phyloP scores from a whole-genome alignment of 139 green algal species.

The Volvox africanus region DNA sequence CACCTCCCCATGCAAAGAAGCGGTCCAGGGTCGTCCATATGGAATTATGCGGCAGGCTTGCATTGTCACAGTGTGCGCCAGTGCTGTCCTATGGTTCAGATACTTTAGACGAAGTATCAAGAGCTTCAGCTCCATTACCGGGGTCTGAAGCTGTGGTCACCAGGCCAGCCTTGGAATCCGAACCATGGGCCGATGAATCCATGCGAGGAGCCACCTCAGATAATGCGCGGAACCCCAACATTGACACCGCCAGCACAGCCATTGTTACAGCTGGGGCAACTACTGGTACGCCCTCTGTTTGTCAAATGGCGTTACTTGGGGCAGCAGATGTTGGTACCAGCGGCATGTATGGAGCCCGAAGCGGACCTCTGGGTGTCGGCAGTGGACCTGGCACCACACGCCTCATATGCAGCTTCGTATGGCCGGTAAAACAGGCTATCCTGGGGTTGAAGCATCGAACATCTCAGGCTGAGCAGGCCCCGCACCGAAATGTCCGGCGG shows the following conservation, averaged over 20 bases:
- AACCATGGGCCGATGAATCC: background rate
- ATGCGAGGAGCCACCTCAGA: background rate
- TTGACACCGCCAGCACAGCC: background rate
- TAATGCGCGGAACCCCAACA: background rate
- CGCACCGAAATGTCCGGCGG: too few species aligned
- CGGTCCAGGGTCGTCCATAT: background rate
- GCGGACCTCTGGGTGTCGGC: background rate
- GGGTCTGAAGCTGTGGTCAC: too few species aligned
- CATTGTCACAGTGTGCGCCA: background rate
- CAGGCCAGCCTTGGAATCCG: too few species aligned
- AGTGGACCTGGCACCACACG: background rate
- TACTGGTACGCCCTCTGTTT: background rate
- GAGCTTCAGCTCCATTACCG: too few species aligned
- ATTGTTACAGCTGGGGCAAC: background rate
- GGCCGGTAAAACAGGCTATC: background rate
- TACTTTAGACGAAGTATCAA: too few species aligned
- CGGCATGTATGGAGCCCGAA: background rate
- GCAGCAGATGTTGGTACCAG: too few species aligned
- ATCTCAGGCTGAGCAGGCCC: too few species aligned
- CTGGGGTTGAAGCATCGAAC: background rate
- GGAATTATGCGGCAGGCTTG: background rate
- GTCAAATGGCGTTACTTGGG: too few species aligned
- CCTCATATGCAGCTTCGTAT: background rate
- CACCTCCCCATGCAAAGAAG: constrained; percentile 27
- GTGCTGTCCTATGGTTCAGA: too few species aligned